Percentiles rank a stretch among this genome's conserved stretches.
Conservation (phyloP, 129 eudicot genomes). For the Pulicaria dysenterica region DNA sequence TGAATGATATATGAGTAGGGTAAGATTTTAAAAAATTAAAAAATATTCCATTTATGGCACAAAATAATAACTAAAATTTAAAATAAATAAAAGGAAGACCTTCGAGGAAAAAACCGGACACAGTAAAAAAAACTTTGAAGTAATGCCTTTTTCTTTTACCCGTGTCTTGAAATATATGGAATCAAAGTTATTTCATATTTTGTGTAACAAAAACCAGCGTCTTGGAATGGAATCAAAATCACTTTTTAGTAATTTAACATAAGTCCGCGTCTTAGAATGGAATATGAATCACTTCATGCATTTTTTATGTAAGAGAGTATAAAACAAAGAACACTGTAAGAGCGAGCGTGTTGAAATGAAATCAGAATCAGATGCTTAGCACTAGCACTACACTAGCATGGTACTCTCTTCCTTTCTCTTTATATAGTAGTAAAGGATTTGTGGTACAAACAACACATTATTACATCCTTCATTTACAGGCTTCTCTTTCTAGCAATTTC, state of each 20-base stretch:
- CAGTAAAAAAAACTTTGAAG: too few species aligned
- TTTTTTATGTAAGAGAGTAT: neutral
- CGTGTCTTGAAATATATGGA: too few species aligned
- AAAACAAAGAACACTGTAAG: neutral
- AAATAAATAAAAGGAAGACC: too few species aligned
- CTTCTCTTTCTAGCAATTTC: neutral
- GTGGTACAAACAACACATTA: neutral
- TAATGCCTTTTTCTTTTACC: too few species aligned
- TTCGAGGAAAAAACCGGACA: too few species aligned
- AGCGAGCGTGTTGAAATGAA: neutral
- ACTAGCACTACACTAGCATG: neutral
- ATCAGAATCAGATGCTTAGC: conserved; percentile 9
- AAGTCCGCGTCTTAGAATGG: neutral
- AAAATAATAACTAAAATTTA: too few species aligned
- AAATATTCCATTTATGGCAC: too few species aligned
- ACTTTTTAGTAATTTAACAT: neutral
- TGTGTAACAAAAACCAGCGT: too few species aligned
- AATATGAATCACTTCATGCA: conserved; percentile 9
- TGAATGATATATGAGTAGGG: too few species aligned
- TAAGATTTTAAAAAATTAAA: too few species aligned
- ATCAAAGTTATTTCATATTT: too few species aligned
- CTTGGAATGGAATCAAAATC: neutral
- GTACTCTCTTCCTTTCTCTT: conserved; percentile 3
- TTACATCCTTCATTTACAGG: neutral
- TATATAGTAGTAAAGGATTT: conserved; percentile 3